A percentile compares a stretch with the other conserved stretches of the same genome.
Evolutionary conservation across 1,139 yeast genomes (phyloP).

Genomic region (Hemisphaericaspora lyxosophila): DNA sequence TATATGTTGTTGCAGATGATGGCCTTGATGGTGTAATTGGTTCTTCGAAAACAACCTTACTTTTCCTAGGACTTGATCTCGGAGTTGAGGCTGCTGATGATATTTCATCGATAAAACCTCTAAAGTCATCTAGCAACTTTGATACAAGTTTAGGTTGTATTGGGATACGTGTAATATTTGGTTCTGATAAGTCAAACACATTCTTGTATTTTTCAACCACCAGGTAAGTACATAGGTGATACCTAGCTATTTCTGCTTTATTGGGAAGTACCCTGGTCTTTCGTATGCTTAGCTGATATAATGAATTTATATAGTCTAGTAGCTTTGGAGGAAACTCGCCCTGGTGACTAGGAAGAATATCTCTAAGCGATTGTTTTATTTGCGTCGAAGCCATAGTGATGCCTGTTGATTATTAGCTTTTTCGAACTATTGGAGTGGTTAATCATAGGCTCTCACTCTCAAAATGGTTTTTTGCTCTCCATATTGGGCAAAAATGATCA

Average conservation of each 20-base stretch:
- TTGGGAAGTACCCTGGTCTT: constrained; percentile 47
- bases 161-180: constrained; percentile 53
- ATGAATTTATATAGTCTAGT: constrained; percentile 46
- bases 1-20: constrained; percentile 3
- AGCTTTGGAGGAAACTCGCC: constrained; percentile 51
- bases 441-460: too few species aligned
- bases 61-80: constrained; percentile 18
- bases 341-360: constrained; percentile 50
- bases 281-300: constrained; percentile 53
- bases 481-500: too few species aligned
- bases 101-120: constrained; percentile 30
- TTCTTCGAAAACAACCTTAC: constrained; percentile 6
- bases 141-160: constrained; percentile 49
- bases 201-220: constrained; percentile 53
- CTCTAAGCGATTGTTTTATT: constrained; percentile 37
- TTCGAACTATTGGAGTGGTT: too few species aligned
- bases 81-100: constrained; percentile 35
- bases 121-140: constrained; percentile 45
- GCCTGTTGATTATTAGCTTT: too few species aligned
- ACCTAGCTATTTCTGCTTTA: constrained; percentile 60
- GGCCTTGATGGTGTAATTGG: constrained; percentile 10
- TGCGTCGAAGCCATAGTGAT: constrained; percentile 19
- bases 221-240: constrained; percentile 63
- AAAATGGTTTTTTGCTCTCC: too few species aligned
- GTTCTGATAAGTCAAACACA: constrained; percentile 45